Evolutionary conservation across 805 yeast species (phyloP).

Genomic region (Pichia deserticola): DNA sequence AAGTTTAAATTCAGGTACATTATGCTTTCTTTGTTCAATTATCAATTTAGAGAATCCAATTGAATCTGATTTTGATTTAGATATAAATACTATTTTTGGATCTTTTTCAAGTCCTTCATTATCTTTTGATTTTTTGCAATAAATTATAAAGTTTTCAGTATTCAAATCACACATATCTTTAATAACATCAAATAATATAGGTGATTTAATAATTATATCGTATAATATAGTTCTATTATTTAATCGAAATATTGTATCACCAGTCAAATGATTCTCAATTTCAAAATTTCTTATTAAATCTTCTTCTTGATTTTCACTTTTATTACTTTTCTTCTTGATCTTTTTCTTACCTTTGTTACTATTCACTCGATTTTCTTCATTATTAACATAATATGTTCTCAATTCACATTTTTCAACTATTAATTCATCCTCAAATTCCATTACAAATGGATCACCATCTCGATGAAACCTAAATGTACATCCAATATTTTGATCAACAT

Average conservation of each 20-base stretch:
- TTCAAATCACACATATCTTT: slow-evolving; percentile 50
- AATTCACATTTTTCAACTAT: slow-evolving; percentile 53
- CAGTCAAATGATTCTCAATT: slow-evolving; percentile 21
- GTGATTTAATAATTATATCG: slow-evolving; percentile 48
- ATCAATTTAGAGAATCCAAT: slow-evolving; percentile 62
- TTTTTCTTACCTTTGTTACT: background rate
- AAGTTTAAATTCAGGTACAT: slow-evolving; percentile 53
- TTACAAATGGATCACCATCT: slow-evolving; percentile 44
- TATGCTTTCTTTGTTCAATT: slow-evolving; percentile 55
- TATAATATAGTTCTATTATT: slow-evolving; percentile 37
- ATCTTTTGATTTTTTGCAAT: slow-evolving; percentile 27
- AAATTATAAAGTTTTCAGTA: slow-evolving; percentile 43
- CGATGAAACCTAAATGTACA: slow-evolving; percentile 46
- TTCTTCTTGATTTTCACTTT: slow-evolving; percentile 22
- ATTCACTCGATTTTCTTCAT: background rate
- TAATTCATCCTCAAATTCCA: slow-evolving; percentile 46
- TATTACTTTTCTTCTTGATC: background rate
- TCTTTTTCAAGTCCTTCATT: slow-evolving; percentile 16
- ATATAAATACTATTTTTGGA: slow-evolving; percentile 44
- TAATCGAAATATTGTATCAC: slow-evolving; percentile 22
- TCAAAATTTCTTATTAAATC: slow-evolving; percentile 7
- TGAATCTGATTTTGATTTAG: slow-evolving; percentile 49
- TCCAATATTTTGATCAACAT: slow-evolving; percentile 26
- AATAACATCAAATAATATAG: slow-evolving; percentile 44
- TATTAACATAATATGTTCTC: slow-evolving; percentile 32